Evolutionary conservation across 176 grass and related monocot genomes (phyloP), one percentile per base, ranked within the genome.

Genomic region (Avena eriantha): DNA sequence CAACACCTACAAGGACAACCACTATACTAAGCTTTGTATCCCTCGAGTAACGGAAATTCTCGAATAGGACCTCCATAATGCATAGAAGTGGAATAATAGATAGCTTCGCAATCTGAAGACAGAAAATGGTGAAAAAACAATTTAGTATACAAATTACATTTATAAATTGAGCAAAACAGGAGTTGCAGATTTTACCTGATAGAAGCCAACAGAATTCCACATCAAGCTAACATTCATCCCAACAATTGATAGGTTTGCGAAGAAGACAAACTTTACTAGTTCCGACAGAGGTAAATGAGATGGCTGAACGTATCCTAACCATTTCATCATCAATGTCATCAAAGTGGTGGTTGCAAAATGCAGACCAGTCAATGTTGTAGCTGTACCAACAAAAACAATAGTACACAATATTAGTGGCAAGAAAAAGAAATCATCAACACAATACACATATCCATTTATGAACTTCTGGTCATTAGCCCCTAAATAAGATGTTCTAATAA

Each of bases 131-230:
- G 19, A 58, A 78, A 14, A 80, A 21, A 59, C 22, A 46, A 57
- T 34, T 88, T 70, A 83, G 47, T n/a, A 48, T 51, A 47, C 18
- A 49, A 36, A 72, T 19, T 70, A 26, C 21, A 4, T 49, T 60
- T 3, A 48, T 54, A 55, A 54, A 75, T 78, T 51, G 50, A 58
- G 49, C 10, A 78, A 16, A 77, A 33, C 16, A 70, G 24, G 77
- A 77, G 18, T 55, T 55, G 39, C 9, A 78, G 69, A n/a, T 7
- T 68, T 70, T 59, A 92, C 90, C 90, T 92, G 86, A 89, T 92
- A 92, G 69, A 92, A 92, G 50, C 90, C 90, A n/a, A 89, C 90
- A 70, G 87, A 92, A 76, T 92, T 92, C 87, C 90, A 92, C 90
- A 89, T 92, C 83, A 92, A 77, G 76, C 89, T 91, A 61, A 91